Conservation (phyloP, 192 early-diverging fungal genomes). For the Dissophora ornata region DNA sequence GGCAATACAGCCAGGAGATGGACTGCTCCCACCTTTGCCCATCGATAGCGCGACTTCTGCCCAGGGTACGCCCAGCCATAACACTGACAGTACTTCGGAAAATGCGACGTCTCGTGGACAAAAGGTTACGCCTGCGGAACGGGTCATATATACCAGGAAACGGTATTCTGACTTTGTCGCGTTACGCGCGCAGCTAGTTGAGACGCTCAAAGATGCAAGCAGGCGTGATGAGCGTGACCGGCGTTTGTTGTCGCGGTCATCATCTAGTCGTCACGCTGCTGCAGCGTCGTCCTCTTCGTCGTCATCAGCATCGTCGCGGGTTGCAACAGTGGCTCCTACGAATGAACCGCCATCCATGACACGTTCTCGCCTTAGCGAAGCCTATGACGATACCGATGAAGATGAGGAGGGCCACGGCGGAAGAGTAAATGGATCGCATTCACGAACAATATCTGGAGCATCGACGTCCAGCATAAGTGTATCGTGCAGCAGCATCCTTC, state of each 20-base stretch:
- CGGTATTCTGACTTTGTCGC: conserved; percentile 64
- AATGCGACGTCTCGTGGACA: no score
- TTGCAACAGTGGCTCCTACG: no score
- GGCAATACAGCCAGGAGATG: conserved; percentile 10
- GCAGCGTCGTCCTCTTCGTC: not conserved
- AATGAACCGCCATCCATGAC: no score
- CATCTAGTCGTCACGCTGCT: not conserved
- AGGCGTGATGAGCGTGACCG: not conserved
- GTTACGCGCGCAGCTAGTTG: conserved; percentile 48
- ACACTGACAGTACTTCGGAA: no score
- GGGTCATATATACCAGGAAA: conserved; percentile 54
- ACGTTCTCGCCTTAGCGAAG: not conserved
- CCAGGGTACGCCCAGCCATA: no score
- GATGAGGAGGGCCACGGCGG: conserved; percentile 7
- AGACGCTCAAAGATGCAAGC: conserved; percentile 12
- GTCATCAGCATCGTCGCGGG: no score
- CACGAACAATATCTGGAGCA: not conserved
- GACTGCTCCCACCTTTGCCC: not conserved
- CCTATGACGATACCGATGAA: conserved; percentile 16
- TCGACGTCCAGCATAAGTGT: not conserved
- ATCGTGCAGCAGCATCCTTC: conserved; percentile 8
- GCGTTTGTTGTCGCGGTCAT: not conserved
- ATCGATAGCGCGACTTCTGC: not conserved
- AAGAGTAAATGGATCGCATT: not conserved
- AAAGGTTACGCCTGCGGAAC: no score